phyloP scores from a whole-genome alignment of 2,329 filamentous ascomycete species.

The Hymenoscyphus linearis region DNA sequence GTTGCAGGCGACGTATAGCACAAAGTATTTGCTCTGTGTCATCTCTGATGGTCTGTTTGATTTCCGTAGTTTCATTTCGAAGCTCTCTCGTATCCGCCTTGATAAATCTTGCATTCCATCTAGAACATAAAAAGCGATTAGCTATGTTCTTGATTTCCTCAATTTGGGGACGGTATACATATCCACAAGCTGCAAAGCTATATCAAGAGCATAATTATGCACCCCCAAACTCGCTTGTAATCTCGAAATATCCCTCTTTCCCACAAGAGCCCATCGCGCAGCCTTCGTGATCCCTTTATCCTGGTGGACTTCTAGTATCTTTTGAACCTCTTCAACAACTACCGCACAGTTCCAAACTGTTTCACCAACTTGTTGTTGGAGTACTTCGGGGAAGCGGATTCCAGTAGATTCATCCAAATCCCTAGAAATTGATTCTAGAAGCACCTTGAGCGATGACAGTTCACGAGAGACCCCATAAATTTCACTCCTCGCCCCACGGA shows the following conservation, averaged over 20 bases:
- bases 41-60: not conserved
- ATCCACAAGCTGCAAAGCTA: slow-evolving; percentile 11
- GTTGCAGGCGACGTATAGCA: slow-evolving; percentile 10
- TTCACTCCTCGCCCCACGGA: slow-evolving; percentile 8
- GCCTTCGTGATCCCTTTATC: not conserved
- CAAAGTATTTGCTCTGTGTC: slow-evolving; percentile 9
- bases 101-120: slow-evolving; percentile 2
- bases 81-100: slow-evolving; percentile 6
- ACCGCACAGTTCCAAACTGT: slow-evolving; percentile 9
- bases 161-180: slow-evolving; percentile 1
- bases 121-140: not conserved
- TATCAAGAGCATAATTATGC: slow-evolving; percentile 11
- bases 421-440: slow-evolving; percentile 8
- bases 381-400: not conserved
- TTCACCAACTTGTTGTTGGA: slow-evolving; percentile 5
- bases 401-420: slow-evolving; percentile 3
- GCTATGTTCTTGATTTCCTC: not conserved
- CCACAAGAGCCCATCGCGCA: slow-evolving; percentile 5
- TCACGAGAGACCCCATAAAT: slow-evolving; percentile 13
- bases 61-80: slow-evolving; percentile 4
- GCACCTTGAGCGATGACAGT: slow-evolving; percentile 8
- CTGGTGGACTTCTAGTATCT: slow-evolving; percentile 2
- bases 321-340: slow-evolving; percentile 5
- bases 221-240: slow-evolving; percentile 7
- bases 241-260: slow-evolving; percentile 7